phyloP scores from a whole-genome alignment of 2,329 filamentous ascomycete genomes.

The Fusarium keratoplasticum region DNA sequence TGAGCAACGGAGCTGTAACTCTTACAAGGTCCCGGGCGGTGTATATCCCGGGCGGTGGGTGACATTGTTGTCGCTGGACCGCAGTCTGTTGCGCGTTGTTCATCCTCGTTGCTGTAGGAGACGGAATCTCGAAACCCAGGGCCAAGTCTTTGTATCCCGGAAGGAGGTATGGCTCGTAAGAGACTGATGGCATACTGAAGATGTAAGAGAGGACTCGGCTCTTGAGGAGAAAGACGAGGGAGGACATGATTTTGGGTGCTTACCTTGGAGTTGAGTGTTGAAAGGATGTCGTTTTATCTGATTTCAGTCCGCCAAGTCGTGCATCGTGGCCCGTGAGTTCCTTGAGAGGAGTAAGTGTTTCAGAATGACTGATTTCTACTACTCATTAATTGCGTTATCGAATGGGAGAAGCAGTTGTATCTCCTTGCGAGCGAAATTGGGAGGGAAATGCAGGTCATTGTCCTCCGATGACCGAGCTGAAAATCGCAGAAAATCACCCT shows the following conservation, averaged over 20 bases:
- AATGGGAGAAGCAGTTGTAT: background rate
- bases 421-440: background rate
- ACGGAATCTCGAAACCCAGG: background rate
- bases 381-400: background rate
- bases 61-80: background rate
- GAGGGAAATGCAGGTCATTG: background rate
- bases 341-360: rapidly evolving
- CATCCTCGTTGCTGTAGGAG: background rate
- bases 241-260: background rate
- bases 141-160: background rate
- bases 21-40: background rate
- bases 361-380: background rate
- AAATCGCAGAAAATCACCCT: too few relatives aligned
- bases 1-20: background rate
- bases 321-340: background rate
- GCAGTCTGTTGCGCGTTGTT: background rate
- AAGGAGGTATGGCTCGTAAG: background rate
- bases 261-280: background rate
- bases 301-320: background rate
- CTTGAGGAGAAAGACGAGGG: background rate
- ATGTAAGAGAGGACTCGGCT: background rate
- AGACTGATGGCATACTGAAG: background rate
- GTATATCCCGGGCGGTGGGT: background rate
- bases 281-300: background rate
- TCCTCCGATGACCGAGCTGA: background rate